These are phyloP conservation scores for Tetracladium setigerum DNA, from an alignment of 495 filamentous ascomycete species.

Conservation along the genomic window DNA sequence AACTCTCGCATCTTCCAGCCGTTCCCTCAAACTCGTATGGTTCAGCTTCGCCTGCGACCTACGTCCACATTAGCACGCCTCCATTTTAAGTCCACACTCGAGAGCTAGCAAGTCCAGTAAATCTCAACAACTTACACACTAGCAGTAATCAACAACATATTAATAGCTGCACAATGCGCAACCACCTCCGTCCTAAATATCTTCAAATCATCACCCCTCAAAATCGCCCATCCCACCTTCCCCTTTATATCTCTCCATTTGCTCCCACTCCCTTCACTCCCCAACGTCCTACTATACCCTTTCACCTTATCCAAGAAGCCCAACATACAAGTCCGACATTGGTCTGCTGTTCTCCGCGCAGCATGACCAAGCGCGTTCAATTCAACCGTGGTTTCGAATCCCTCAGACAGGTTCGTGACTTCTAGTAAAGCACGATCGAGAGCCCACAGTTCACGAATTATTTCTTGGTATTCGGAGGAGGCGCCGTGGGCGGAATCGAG, in stretches of 20 bases:
- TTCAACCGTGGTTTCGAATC: slow-evolving; percentile 1
- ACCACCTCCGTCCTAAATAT: slow-evolving; percentile 25
- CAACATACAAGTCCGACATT: background rate
- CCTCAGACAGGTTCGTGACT: slow-evolving; percentile 18
- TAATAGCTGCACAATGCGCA: slow-evolving; percentile 24
- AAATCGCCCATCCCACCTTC: slow-evolving; percentile 27
- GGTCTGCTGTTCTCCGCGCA: background rate
- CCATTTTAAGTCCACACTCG: too few species aligned
- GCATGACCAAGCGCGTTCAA: slow-evolving; percentile 5
- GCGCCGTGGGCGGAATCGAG: slow-evolving; percentile 25
- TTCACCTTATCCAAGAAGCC: slow-evolving; percentile 8
- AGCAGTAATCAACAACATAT: slow-evolving; percentile 26
- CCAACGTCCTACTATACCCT: slow-evolving; percentile 3
- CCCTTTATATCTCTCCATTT: slow-evolving; percentile 5
- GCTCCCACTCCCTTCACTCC: slow-evolving; percentile 1
- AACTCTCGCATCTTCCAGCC: background rate
- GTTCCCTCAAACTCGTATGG: background rate
- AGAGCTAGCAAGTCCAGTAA: too few species aligned
- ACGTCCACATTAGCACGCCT: too few species aligned
- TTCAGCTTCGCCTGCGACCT: slow-evolving; percentile 3
- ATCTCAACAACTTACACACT: slow-evolving; percentile 17
- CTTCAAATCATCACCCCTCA: slow-evolving; percentile 23
- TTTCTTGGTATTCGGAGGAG: slow-evolving; percentile 18
- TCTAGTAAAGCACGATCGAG: slow-evolving; percentile 25
- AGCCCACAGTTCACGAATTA: slow-evolving; percentile 22